These are phyloP conservation scores for Nelumbo lutea DNA, from an alignment of 164 flowering plant species.

Conservation along the genomic window DNA sequence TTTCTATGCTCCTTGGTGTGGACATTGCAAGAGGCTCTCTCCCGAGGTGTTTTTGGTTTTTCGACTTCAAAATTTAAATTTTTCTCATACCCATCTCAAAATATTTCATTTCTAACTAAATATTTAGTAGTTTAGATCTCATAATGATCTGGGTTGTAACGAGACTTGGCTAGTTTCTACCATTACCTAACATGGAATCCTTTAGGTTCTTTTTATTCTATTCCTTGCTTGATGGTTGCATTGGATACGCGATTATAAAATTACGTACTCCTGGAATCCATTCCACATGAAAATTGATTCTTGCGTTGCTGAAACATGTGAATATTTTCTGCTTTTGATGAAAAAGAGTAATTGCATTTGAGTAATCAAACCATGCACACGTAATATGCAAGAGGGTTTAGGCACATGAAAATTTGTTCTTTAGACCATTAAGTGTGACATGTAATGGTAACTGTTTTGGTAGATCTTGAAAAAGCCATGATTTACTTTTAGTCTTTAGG, in stretches of 20 bases:
- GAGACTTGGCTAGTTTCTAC: not conserved
- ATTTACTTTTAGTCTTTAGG: too few species aligned
- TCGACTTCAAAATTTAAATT: not conserved
- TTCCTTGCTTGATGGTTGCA: not conserved
- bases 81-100: not conserved
- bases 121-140: not conserved
- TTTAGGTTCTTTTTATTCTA: not conserved
- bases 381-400: too few species aligned
- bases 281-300: not conserved
- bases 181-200: not conserved
- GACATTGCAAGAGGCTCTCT: slow-evolving; percentile 95
- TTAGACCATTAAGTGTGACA: too few species aligned
- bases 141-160: not conserved
- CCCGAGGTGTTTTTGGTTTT: slow-evolving; percentile 58
- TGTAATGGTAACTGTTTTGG: too few species aligned
- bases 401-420: too few species aligned
- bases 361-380: too few species aligned
- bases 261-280: not conserved
- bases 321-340: too few species aligned
- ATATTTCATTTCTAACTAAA: not conserved
- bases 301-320: too few species aligned
- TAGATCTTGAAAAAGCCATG: too few species aligned
- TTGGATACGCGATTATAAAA: not conserved
- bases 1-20: slow-evolving; percentile 99
- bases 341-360: too few species aligned